Evolutionary conservation across 192 early-diverging fungal genomes (phyloP), one percentile per base, ranked within the genome.

Genomic region (Gorgonomyces haynaldii): DNA sequence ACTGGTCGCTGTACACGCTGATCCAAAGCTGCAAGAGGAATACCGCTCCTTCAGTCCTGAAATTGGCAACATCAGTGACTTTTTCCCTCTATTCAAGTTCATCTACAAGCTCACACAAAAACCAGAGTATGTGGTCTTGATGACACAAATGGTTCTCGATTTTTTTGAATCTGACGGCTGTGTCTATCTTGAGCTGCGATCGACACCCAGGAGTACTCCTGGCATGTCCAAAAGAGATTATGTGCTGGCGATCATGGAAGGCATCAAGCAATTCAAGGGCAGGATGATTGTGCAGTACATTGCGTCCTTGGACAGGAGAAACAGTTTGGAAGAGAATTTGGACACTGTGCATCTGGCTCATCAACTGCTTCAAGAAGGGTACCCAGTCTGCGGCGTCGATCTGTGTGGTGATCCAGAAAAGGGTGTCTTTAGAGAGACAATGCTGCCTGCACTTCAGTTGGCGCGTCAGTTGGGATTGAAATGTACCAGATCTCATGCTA

Each of bases 341-440:
- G 61, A 73, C 20, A 61, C 58, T 8, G 62, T 81, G 5, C 56
- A 70, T 32, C 56, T 81, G 23, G 80, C 78, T 9, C 26, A 72
- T 13, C 30, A 42, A 15, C 64, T 60, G 30, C n/a, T n/a, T 20
- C 37, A 53, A 2, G 23, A 34, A 2, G 65, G 61, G 17, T 49
- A 28, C 27, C 43, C 79, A 1, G 73, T 82, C 0, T n/a, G n/a
- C n/a, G 80, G 72, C 3, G 57, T 82, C 9, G 80, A 82, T 54
- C 60, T 82, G 1, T 81, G 78, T 50, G 78, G 78, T 7, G 62
- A 81, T 54, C 60, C 59, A 3, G 44, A 49, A 20, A 50, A 32
- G 8, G 76, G 78, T 0, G 32, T 38, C 28, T 66, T 74, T 50
- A 38, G 15, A 17, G 32, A 47, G 15, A 57, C 10, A 16, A 34